Evolutionary conservation across 441 rosid genomes (phyloP).

Genomic region (Breynia disticha): DNA sequence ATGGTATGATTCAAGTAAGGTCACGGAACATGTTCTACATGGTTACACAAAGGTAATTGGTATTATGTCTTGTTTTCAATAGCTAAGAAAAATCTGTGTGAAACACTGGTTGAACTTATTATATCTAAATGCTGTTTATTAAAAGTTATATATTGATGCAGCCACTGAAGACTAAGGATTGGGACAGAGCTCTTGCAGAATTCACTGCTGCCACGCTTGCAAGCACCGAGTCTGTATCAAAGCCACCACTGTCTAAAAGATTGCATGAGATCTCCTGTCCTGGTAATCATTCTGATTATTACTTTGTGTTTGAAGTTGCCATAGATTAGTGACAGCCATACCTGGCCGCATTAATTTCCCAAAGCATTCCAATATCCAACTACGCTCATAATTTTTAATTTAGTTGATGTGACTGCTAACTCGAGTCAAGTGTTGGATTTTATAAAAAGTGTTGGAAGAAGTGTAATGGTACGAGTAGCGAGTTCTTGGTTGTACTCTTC

Average conservation of each 20-base stretch:
- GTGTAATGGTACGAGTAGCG: no score
- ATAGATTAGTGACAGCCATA: neutral
- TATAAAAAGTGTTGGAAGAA: no score
- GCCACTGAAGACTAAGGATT: constrained; percentile 48
- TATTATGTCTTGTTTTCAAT: constrained; percentile 5
- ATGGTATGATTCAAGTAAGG: constrained; percentile 61
- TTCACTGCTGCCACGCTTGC: constrained; percentile 47
- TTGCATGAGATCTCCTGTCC: constrained; percentile 48
- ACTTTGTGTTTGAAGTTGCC: neutral
- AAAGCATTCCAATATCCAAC: no score
- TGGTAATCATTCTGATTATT: constrained; percentile 19
- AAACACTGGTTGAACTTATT: constrained; percentile 1
- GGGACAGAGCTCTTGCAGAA: constrained; percentile 64
- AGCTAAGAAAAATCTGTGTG: neutral
- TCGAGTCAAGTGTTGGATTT: no score
- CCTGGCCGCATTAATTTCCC: no score
- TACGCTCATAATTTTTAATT: no score
- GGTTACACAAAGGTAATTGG: constrained; percentile 74
- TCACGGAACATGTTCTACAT: constrained; percentile 38
- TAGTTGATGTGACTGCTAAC: no score
- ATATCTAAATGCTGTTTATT: constrained; percentile 1
- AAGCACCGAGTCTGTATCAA: constrained; percentile 20
- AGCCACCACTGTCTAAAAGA: constrained; percentile 33
- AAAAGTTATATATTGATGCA: constrained; percentile 20
- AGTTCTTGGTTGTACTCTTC: no score